Conservation (phyloP, 2,329 filamentous ascomycete genomes). For the Fusarium sp. region DNA sequence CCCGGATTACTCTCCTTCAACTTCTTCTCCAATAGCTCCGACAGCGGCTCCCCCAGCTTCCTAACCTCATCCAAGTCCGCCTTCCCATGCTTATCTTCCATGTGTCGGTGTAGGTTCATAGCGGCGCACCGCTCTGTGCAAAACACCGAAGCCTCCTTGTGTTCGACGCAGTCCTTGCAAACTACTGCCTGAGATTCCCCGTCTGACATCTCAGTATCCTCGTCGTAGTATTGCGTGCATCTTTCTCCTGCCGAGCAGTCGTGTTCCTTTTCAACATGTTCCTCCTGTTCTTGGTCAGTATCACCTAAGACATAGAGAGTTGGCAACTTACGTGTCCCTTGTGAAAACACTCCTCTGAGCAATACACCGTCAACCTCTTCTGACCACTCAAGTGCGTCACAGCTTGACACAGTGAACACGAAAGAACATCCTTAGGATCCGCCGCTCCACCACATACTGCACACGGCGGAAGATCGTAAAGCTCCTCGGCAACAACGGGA, state of each 20-base stretch:
- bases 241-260: constrained; percentile 56
- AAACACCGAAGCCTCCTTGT: constrained; percentile 53
- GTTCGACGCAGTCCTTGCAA: constrained; percentile 57
- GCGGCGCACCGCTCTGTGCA: constrained; percentile 59
- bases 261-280: constrained; percentile 55
- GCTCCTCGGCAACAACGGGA: constrained; percentile 46
- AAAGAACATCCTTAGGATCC: constrained; percentile 52
- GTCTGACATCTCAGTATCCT: constrained; percentile 56
- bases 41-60: constrained; percentile 39
- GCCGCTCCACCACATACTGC: constrained; percentile 53
- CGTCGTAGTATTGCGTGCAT: constrained; percentile 55
- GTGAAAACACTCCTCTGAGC: constrained; percentile 57
- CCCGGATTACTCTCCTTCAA: constrained; percentile 51
- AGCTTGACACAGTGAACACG: constrained; percentile 61
- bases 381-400: constrained; percentile 53
- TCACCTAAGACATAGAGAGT: neutral
- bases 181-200: constrained; percentile 48
- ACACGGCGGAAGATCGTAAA: constrained; percentile 56
- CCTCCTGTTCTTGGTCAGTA: constrained; percentile 51
- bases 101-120: constrained; percentile 56
- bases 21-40: constrained; percentile 44
- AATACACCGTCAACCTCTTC: constrained; percentile 57
- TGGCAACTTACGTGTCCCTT: constrained; percentile 55
- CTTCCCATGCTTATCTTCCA: constrained; percentile 49
- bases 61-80: constrained; percentile 39